phyloP scores from a whole-genome alignment of 805 yeast species.

The Cyberlindnera euphorbiae region DNA sequence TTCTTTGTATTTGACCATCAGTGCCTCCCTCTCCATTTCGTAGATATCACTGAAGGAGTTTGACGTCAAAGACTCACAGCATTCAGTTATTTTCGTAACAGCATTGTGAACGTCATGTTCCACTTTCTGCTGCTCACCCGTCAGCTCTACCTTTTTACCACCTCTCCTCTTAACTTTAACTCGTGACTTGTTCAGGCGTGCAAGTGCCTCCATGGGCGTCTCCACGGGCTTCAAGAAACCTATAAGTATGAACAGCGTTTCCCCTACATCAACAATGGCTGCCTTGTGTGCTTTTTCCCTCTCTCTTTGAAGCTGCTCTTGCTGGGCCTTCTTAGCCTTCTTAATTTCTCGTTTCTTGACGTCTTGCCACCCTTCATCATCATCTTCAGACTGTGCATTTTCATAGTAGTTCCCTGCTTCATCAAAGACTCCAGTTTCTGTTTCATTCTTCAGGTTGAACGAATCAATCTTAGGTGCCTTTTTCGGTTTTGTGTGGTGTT shows the following conservation, averaged over 20 bases:
- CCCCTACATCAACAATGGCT: slow-evolving; percentile 10
- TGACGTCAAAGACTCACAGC: slow-evolving; percentile 40
- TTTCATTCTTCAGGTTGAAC: slow-evolving; percentile 54
- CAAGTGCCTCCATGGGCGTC: slow-evolving; percentile 53
- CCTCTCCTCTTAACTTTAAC: slow-evolving; percentile 17
- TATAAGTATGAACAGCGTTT: slow-evolving; percentile 33
- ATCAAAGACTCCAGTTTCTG: slow-evolving; percentile 56
- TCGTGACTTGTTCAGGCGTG: slow-evolving; percentile 29
- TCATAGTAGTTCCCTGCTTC: slow-evolving; percentile 53
- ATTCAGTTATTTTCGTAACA: slow-evolving; percentile 42
- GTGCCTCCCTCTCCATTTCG: slow-evolving; percentile 52
- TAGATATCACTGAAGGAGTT: slow-evolving; percentile 42
- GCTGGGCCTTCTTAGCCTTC: slow-evolving; percentile 32
- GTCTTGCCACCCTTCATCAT: slow-evolving; percentile 33
- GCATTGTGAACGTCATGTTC: slow-evolving; percentile 22
- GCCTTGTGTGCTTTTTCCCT: slow-evolving; percentile 11
- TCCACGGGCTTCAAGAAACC: slow-evolving; percentile 52
- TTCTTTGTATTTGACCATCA: slow-evolving; percentile 39
- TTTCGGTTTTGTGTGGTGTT: slow-evolving; percentile 11
- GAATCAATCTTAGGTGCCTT: slow-evolving; percentile 49
- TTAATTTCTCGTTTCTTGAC: slow-evolving; percentile 32
- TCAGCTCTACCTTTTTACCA: slow-evolving; percentile 10
- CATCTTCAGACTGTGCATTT: slow-evolving; percentile 30
- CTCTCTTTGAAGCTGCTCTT: slow-evolving; percentile 23
- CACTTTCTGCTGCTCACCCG: slow-evolving; percentile 14